phyloP scores from a whole-genome alignment of 257 asterid species.

The Solanum infundibuliforme region DNA sequence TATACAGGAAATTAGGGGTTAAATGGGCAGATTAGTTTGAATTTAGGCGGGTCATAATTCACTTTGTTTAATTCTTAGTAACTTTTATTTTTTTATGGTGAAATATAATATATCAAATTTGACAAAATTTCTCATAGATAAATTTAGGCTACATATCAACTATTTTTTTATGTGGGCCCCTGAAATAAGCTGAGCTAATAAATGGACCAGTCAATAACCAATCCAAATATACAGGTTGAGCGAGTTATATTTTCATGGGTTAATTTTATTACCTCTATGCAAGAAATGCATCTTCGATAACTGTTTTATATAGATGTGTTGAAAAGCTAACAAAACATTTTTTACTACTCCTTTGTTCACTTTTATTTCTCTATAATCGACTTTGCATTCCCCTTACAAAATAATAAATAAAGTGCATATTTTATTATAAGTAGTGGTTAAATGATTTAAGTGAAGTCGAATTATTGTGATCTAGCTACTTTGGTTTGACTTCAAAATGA shows the following conservation, averaged over 20 bases:
- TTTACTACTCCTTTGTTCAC: background rate
- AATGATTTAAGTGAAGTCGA: background rate
- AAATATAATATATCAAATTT: no score
- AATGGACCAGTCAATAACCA: no score
- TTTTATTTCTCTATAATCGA: background rate
- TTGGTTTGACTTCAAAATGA: background rate
- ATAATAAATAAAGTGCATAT: background rate
- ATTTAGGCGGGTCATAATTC: background rate
- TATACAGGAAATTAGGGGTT: background rate
- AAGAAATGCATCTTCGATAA: background rate
- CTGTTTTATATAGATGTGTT: background rate
- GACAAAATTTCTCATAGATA: background rate
- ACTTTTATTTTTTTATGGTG: background rate
- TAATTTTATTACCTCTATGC: background rate
- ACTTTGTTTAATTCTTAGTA: no score
- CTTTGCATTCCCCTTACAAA: background rate
- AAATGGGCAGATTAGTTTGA: background rate
- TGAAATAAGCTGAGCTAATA: background rate
- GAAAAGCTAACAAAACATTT: background rate
- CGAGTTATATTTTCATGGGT: no score
- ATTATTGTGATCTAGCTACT: background rate
- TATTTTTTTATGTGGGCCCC: background rate
- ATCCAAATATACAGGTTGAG: background rate
- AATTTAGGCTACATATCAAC: background rate
- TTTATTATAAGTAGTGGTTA: background rate